Evolutionary conservation across 768 basidiomycete species (phyloP).

Genomic region (Termitomyces sp.): DNA sequence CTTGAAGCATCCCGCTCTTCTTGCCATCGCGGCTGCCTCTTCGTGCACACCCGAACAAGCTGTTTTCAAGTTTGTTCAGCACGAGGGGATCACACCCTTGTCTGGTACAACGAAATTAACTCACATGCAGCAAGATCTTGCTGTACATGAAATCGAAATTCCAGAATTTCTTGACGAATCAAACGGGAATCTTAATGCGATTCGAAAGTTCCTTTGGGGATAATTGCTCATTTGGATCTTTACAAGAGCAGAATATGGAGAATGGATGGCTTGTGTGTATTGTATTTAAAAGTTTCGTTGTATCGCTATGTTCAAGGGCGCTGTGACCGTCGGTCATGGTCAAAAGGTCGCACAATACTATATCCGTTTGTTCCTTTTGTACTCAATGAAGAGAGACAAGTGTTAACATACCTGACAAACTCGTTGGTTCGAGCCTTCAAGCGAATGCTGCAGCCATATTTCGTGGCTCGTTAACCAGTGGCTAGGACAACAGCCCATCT

Average conservation of each 20-base stretch:
- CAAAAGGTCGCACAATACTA: too few relatives aligned
- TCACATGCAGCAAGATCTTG: conserved; percentile 69
- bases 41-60: conserved; percentile 61
- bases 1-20: conserved; percentile 44
- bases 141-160: conserved; percentile 24
- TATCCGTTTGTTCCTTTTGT: too few relatives aligned
- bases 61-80: conserved; percentile 66
- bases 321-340: not conserved
- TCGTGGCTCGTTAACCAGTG: too few relatives aligned
- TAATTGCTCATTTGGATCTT: not conserved
- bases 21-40: conserved; percentile 39
- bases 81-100: conserved; percentile 63
- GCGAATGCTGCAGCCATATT: too few relatives aligned
- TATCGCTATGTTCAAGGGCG: not conserved
- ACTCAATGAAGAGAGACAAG: too few relatives aligned
- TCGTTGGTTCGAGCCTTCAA: too few relatives aligned
- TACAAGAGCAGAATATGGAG: not conserved
- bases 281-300: not conserved
- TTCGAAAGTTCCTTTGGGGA: conserved; percentile 15
- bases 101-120: conserved; percentile 67
- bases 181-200: conserved; percentile 7
- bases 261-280: not conserved
- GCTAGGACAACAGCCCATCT: too few relatives aligned
- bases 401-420: too few relatives aligned
- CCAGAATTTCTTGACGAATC: conserved; percentile 12